phyloP scores from a whole-genome alignment of 306 rosid genomes.

The Cucurbita ficifolia region DNA sequence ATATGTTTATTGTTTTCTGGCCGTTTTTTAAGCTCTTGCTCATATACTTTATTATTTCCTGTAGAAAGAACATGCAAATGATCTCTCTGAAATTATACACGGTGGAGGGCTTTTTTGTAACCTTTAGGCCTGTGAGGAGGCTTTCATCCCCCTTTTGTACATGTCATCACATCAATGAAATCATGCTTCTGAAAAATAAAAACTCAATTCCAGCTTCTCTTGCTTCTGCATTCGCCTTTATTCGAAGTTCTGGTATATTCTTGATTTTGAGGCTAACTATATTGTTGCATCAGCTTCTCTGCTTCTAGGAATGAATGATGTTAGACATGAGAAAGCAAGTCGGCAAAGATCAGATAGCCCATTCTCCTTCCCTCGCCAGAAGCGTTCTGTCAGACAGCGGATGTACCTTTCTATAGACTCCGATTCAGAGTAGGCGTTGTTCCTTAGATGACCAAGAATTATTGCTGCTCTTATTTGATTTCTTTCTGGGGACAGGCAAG shows the following conservation, averaged over 20 bases:
- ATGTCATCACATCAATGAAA: neutral
- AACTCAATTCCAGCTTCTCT: neutral
- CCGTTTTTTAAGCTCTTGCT: neutral
- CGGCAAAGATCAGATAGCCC: conserved; percentile 72
- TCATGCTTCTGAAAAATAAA: neutral
- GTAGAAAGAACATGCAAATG: neutral
- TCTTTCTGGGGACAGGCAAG: conserved; percentile 8
- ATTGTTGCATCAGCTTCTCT: conserved; percentile 59
- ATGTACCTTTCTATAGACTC: conserved; percentile 58
- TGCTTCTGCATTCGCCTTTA: neutral
- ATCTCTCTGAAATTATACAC: neutral
- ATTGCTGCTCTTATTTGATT: neutral
- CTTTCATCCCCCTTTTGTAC: neutral
- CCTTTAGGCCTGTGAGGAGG: neutral
- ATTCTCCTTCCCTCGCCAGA: conserved; percentile 97
- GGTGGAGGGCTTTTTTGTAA: neutral
- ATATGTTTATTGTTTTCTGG: neutral
- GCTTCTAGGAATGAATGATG: conserved; percentile 69
- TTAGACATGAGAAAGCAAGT: conserved; percentile 47
- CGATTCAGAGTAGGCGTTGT: conserved; percentile 63
- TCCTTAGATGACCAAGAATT: conserved; percentile 8
- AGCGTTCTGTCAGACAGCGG: conserved; percentile 78
- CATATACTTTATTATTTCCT: neutral
- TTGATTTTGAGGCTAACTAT: conserved; percentile 16
- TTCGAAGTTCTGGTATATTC: neutral